These are phyloP conservation scores for Obelidium mucronatum DNA, from an alignment of 192 early-diverging fungal species.

Conservation along the genomic window DNA sequence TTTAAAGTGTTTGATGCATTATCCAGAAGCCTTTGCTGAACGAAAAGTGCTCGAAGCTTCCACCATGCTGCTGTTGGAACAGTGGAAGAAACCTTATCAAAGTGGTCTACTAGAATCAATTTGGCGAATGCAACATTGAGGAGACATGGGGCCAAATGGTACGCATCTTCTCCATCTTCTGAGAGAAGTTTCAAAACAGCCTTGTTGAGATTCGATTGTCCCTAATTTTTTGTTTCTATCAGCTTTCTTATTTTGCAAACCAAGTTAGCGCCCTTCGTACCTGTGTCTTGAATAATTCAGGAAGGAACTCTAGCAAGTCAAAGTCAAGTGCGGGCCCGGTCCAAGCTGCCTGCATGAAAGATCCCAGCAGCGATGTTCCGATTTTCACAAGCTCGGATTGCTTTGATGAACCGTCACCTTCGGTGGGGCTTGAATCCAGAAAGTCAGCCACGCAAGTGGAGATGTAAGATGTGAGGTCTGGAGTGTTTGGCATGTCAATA, in stretches of 20 bases:
- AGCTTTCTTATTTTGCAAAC: neutral
- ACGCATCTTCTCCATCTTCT: constrained; percentile 86
- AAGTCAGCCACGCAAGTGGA: neutral
- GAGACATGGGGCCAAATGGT: constrained; percentile 75
- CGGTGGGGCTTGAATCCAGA: neutral
- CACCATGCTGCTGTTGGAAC: constrained; percentile 68
- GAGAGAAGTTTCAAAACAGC: constrained; percentile 57
- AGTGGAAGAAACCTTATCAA: constrained; percentile 16
- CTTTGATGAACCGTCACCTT: too few relatives aligned
- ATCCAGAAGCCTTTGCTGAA: constrained; percentile 81
- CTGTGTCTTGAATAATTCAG: constrained; percentile 33
- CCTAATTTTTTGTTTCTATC: neutral
- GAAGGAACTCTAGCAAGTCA: constrained; percentile 67
- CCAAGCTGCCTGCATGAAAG: constrained; percentile 88
- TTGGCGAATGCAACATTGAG: constrained; percentile 73
- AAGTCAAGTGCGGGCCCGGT: constrained; percentile 81
- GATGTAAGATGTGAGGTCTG: constrained; percentile 8
- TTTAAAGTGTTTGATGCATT: constrained; percentile 68
- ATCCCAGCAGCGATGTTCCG: constrained; percentile 74
- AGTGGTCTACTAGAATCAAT: constrained; percentile 58
- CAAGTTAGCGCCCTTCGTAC: neutral
- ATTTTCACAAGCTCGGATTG: constrained; percentile 55
- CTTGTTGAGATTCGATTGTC: neutral
- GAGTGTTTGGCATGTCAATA: neutral
- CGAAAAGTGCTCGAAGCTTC: constrained; percentile 72